Conservation (phyloP, 208 protist genomes). For the Wallacemonas sp. region DNA sequence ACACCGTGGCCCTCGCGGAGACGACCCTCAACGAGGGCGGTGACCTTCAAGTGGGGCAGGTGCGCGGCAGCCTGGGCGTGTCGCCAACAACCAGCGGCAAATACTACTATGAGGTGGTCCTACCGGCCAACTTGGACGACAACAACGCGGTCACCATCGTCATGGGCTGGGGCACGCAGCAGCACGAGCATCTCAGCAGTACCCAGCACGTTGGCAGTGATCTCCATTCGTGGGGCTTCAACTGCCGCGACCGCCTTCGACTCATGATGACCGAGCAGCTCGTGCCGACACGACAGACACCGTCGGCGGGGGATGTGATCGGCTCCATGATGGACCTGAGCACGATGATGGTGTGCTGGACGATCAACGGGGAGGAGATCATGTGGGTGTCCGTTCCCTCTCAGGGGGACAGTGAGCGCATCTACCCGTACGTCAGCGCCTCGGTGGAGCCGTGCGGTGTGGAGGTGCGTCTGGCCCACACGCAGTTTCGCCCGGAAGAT, state of each 20-base stretch:
- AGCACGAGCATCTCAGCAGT: conserved; percentile 77
- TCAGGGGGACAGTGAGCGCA: conserved; percentile 71
- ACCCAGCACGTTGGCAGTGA: conserved; percentile 86
- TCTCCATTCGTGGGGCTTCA: conserved; percentile 88
- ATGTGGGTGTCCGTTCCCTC: conserved; percentile 73
- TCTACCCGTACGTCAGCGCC: conserved; percentile 89
- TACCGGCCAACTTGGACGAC: conserved; percentile 56
- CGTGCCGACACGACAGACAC: conserved; percentile 34
- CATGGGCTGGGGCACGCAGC: conserved; percentile 89
- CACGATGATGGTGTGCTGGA: conserved; percentile 85
- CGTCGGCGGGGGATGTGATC: conserved; percentile 71
- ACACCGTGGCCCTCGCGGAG: conserved; percentile 66
- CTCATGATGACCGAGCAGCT: conserved; percentile 75
- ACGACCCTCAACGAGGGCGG: conserved; percentile 70
- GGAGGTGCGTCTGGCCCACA: conserved; percentile 67
- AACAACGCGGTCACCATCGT: conserved; percentile 38
- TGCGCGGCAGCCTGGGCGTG: conserved; percentile 78
- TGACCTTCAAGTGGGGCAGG: conserved; percentile 77
- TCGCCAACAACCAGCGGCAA: conserved; percentile 53
- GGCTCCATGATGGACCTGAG: conserved; percentile 81
- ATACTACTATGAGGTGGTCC: conserved; percentile 84
- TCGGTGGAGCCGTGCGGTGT: conserved; percentile 56
- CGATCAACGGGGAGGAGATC: conserved; percentile 80
- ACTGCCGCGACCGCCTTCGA: conserved; percentile 73
- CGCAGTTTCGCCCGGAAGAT: conserved; percentile 71